These are phyloP conservation scores for Neoboletus magnificus DNA, from an alignment of 768 basidiomycete species.

Conservation along the genomic window DNA sequence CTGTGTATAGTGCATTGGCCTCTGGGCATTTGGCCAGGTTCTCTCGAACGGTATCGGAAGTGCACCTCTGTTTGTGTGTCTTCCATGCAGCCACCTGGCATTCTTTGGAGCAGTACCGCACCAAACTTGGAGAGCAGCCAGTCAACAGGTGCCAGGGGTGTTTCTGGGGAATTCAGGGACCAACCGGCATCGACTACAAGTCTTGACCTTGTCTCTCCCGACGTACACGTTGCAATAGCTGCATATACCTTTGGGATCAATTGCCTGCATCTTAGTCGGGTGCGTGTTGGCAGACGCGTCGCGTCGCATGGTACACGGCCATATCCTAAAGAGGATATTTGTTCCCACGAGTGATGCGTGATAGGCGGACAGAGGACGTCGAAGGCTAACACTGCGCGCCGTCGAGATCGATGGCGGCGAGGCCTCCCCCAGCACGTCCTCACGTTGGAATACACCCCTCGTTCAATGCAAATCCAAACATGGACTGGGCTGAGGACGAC, in stretches of 20 bases:
- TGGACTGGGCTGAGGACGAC: conserved; percentile 82
- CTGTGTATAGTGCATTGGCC: conserved; percentile 16
- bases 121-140: conserved; percentile 13
- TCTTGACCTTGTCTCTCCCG: conserved; percentile 25
- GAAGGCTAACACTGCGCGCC: conserved; percentile 5
- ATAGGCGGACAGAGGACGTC: not conserved
- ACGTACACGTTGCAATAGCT: conserved; percentile 22
- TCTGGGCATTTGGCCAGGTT: conserved; percentile 12
- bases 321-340: not conserved
- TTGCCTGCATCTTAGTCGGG: not conserved
- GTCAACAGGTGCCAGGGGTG: not conserved
- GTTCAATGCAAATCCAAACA: conserved; percentile 42
- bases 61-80: conserved; percentile 25
- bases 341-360: conserved; percentile 8
- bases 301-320: no score
- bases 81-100: conserved; percentile 30
- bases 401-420: conserved; percentile 43
- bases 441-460: conserved; percentile 62
- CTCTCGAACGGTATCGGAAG: conserved; percentile 8
- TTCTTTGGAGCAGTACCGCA: conserved; percentile 30
- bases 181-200: conserved; percentile 23
- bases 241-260: conserved; percentile 24
- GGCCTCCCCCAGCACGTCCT: conserved; percentile 70
- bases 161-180: not conserved
- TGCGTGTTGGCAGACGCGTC: not conserved